These are phyloP conservation scores for Aspergillus floridensis DNA, from an alignment of 2,329 filamentous ascomycete genomes.

Conservation along the genomic window DNA sequence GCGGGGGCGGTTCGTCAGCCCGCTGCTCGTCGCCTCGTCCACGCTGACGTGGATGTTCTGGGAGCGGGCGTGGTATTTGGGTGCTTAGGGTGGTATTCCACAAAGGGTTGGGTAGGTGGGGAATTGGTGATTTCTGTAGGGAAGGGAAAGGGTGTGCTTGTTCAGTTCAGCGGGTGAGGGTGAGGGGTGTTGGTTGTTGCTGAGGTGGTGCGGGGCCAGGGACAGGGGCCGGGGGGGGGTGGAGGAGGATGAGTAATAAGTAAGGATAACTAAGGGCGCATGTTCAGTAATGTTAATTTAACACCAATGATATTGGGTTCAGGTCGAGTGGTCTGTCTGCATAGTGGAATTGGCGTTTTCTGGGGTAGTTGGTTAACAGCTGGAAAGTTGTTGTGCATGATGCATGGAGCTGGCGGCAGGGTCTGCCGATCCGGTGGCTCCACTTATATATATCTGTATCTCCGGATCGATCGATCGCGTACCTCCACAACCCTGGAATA, in stretches of 20 bases:
- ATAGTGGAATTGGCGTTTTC: too few species aligned
- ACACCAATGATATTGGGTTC: not conserved
- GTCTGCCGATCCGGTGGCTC: too few species aligned
- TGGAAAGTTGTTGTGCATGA: too few species aligned
- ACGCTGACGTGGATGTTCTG: slow-evolving; percentile 61
- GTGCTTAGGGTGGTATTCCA: slow-evolving; percentile 9
- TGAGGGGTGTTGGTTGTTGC: not conserved
- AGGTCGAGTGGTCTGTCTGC: not conserved
- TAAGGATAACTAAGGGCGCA: not conserved
- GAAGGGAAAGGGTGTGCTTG: not conserved
- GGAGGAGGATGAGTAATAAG: not conserved
- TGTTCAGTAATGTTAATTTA: not conserved
- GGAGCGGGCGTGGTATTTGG: slow-evolving; percentile 50
- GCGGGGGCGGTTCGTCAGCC: slow-evolving; percentile 57
- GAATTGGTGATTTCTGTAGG: too few species aligned
- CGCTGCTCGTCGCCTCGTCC: slow-evolving; percentile 56
- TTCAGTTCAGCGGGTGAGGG: not conserved
- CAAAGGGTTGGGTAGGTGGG: too few species aligned
- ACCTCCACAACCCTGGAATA: too few species aligned
- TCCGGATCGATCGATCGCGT: too few species aligned
- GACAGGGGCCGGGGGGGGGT: too few species aligned
- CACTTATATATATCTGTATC: too few species aligned
- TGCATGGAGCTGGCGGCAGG: too few species aligned
- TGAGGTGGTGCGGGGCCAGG: too few species aligned
- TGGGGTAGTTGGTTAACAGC: too few species aligned